Percentiles rank a stretch among this genome's conserved stretches.
Evolutionary conservation across 2,329 filamentous ascomycete species (phyloP).

Genomic region (Madurella fahalii): DNA sequence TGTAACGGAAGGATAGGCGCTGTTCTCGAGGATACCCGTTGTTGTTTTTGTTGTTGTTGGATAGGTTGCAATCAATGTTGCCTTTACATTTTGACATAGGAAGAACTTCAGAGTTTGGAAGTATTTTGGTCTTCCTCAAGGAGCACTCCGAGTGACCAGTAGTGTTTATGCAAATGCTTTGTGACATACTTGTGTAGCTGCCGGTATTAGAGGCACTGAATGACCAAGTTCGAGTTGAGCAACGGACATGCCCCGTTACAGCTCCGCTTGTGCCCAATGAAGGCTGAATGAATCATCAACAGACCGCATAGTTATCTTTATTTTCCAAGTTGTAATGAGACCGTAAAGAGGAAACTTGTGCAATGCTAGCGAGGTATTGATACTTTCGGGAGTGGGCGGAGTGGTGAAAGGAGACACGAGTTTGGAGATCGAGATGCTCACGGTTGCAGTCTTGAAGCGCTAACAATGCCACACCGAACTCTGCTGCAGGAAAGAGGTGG

Average conservation of each 20-base stretch:
- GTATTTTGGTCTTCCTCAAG: neutral
- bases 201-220: too few relatives aligned
- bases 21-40: constrained; percentile 18
- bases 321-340: too few relatives aligned
- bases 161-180: neutral
- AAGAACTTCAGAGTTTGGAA: neutral
- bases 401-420: neutral
- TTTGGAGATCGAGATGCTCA: neutral
- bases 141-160: neutral
- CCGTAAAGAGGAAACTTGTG: too few relatives aligned
- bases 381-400: too few relatives aligned
- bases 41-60: too few relatives aligned
- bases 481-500: neutral
- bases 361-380: too few relatives aligned
- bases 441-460: neutral
- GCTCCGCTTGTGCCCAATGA: too few relatives aligned
- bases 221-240: too few relatives aligned
- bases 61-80: constrained; percentile 9
- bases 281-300: too few relatives aligned
- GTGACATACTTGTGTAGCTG: too few relatives aligned
- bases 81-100: neutral
- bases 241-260: too few relatives aligned
- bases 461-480: neutral
- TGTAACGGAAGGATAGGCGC: constrained; percentile 14
- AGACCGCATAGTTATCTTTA: too few relatives aligned